These are phyloP conservation scores for Polyplosphaeria fusca DNA, from an alignment of 495 filamentous ascomycete species.

Conservation along the genomic window DNA sequence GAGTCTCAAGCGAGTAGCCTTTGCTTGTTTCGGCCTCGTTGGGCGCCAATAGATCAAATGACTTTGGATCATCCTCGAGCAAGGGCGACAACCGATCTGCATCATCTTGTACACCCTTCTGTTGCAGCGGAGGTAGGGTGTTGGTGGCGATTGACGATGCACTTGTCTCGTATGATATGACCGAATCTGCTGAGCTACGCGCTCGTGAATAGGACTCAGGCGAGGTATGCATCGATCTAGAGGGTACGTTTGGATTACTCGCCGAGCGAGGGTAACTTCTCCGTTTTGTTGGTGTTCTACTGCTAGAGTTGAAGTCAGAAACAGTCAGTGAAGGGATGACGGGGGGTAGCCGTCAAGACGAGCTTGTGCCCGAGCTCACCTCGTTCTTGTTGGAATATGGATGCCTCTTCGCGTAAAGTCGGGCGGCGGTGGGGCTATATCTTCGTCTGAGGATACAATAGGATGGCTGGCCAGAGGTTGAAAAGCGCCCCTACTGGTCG, in stretches of 20 bases:
- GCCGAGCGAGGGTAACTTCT: slow-evolving; percentile 21
- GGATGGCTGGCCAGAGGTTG: slow-evolving; percentile 23
- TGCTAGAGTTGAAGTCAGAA: slow-evolving; percentile 19
- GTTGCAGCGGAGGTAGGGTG: slow-evolving; percentile 42
- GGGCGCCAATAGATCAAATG: slow-evolving; percentile 53
- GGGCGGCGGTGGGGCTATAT: slow-evolving; percentile 23
- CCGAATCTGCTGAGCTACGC: slow-evolving; percentile 40
- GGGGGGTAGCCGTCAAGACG: background rate
- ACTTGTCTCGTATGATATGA: slow-evolving; percentile 41
- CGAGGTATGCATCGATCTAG: slow-evolving; percentile 27
- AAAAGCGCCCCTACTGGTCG: background rate
- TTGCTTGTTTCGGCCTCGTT: slow-evolving; percentile 25
- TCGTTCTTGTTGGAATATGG: slow-evolving; percentile 39
- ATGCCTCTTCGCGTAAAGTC: slow-evolving; percentile 36
- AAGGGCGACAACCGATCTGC: slow-evolving; percentile 51
- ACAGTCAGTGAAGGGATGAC: background rate
- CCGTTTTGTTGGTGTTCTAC: slow-evolving; percentile 9
- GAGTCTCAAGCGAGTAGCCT: slow-evolving; percentile 55
- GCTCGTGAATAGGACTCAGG: slow-evolving; percentile 27
- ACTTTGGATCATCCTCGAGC: slow-evolving; percentile 50
- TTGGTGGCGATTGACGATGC: slow-evolving; percentile 35
- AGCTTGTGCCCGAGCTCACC: slow-evolving; percentile 29
- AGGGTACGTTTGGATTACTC: slow-evolving; percentile 5
- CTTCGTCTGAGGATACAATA: slow-evolving; percentile 29
- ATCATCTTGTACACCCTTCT: slow-evolving; percentile 45